Conservation (phyloP, 2,329 filamentous ascomycete species). For the Cladobotryum protrusum region DNA sequence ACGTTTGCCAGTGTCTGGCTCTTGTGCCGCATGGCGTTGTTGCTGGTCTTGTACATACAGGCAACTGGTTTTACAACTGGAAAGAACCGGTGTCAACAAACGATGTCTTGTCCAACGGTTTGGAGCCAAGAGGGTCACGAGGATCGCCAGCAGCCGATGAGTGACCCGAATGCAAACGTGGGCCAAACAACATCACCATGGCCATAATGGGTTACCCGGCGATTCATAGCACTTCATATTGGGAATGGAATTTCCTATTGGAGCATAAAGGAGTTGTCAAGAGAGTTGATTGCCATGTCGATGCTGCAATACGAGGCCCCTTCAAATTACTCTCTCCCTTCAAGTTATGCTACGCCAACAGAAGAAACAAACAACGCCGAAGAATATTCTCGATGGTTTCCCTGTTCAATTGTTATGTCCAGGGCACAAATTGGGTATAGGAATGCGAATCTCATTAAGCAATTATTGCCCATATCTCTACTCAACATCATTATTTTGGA, state of each 20-base stretch:
- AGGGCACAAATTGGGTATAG: too few species aligned
- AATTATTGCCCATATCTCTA: too few species aligned
- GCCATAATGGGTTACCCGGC: background rate
- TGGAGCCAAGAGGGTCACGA: background rate
- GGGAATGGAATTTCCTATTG: background rate
- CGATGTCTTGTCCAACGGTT: background rate
- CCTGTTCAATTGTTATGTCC: too few species aligned
- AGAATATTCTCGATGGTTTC: too few species aligned
- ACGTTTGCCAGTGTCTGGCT: background rate
- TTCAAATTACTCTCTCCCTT: too few species aligned
- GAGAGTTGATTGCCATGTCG: background rate
- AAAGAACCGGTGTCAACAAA: conserved; percentile 1
- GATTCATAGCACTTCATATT: background rate
- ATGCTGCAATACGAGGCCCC: too few species aligned
- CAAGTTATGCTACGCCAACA: too few species aligned
- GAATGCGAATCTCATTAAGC: too few species aligned
- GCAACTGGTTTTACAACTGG: background rate
- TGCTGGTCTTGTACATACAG: background rate
- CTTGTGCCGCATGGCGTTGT: background rate
- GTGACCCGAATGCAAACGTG: background rate
- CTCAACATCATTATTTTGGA: too few species aligned
- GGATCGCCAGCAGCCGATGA: background rate
- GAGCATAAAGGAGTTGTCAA: background rate
- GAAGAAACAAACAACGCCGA: too few species aligned
- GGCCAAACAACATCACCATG: background rate